These are phyloP conservation scores for Buddleja alternifolia DNA, from an alignment of 257 asterid species.

Conservation along the genomic window DNA sequence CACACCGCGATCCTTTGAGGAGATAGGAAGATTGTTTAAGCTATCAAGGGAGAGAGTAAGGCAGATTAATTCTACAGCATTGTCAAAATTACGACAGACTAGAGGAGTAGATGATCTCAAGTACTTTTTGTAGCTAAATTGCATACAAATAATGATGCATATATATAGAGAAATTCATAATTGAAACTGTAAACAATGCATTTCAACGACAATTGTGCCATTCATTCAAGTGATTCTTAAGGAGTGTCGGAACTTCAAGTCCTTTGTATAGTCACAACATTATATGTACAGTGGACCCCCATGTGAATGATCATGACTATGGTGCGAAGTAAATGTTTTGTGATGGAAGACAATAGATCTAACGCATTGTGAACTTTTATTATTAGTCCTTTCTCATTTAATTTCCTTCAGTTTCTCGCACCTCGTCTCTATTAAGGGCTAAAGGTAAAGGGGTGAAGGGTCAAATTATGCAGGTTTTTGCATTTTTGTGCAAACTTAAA, in stretches of 20 bases:
- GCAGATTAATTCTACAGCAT: constrained; percentile 59
- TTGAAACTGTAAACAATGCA: constrained; percentile 4
- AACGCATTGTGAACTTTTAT: neutral
- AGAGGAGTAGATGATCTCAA: constrained; percentile 39
- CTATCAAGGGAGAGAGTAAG: constrained; percentile 79
- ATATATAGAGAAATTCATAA: neutral
- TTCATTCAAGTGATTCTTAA: too few species aligned
- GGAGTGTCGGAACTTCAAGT: too few species aligned
- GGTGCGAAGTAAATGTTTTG: neutral
- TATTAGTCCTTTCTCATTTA: neutral
- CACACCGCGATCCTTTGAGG: constrained; percentile 58
- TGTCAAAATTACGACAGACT: constrained; percentile 45
- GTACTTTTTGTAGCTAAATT: constrained; percentile 39
- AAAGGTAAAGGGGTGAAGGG: neutral
- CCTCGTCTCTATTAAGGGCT: neutral
- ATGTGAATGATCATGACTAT: too few species aligned
- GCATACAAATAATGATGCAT: neutral
- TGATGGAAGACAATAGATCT: neutral
- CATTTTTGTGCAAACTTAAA: too few species aligned
- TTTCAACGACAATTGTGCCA: neutral
- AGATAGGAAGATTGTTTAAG: constrained; percentile 50
- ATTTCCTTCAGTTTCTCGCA: neutral
- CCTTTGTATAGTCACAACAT: too few species aligned
- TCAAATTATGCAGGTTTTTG: neutral
- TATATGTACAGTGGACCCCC: too few species aligned